Evolutionary conservation across 106 monocot species (phyloP).

Genomic region (Xerophyta viscosa): DNA sequence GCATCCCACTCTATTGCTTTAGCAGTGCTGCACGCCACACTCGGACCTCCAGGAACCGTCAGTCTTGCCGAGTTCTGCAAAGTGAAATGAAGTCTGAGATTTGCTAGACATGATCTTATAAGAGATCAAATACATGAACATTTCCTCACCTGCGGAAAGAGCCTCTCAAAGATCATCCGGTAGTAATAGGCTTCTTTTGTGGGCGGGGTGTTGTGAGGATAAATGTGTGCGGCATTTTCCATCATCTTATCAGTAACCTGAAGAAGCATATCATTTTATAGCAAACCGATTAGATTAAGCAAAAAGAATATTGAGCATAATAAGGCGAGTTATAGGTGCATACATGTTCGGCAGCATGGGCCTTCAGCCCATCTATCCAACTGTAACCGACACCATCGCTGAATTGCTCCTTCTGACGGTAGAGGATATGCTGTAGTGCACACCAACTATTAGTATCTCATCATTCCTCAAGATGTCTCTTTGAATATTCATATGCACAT

Average conservation of each 20-base stretch:
- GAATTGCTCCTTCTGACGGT: slow-evolving; percentile 98
- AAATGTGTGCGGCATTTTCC: slow-evolving; percentile 43
- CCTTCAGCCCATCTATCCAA: slow-evolving; percentile 99
- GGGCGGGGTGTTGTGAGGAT: slow-evolving; percentile 54
- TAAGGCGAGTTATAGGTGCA: background rate
- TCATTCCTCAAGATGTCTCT: no score
- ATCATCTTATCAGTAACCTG: slow-evolving; percentile 58
- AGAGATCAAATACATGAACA: slow-evolving; percentile 19
- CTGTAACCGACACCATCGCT: slow-evolving; percentile 98
- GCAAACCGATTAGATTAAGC: background rate
- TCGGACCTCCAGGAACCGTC: slow-evolving; percentile 56
- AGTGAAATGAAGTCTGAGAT: background rate
- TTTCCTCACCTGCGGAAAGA: slow-evolving; percentile 37
- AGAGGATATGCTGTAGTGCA: slow-evolving; percentile 99
- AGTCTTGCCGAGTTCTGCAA: slow-evolving; percentile 49
- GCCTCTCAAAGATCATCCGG: slow-evolving; percentile 45
- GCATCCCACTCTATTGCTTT: slow-evolving; percentile 63
- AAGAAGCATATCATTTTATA: no score
- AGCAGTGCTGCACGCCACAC: slow-evolving; percentile 66
- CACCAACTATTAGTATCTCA: no score
- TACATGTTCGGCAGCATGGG: slow-evolving; percentile 91
- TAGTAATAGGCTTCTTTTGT: slow-evolving; percentile 66
- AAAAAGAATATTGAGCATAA: background rate
- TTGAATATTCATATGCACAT: no score
- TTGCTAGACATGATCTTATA: background rate